These are phyloP conservation scores for Thielaviopsis populi DNA, from an alignment of 2,329 filamentous ascomycete species.

Conservation along the genomic window DNA sequence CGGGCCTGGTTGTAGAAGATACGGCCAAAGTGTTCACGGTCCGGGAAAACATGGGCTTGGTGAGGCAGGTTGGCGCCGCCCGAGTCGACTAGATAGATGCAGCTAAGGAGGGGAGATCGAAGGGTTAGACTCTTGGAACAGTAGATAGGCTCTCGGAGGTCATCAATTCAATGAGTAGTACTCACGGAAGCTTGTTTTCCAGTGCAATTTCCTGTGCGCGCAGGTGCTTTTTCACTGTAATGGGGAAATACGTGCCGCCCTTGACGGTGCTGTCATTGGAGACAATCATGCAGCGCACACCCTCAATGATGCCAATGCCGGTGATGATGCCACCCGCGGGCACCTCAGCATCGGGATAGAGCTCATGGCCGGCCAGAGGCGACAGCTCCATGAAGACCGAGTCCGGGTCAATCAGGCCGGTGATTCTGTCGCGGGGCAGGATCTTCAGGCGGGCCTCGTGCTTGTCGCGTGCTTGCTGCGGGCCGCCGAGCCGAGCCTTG, in stretches of 20 bases:
- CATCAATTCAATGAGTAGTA: slow-evolving; percentile 10
- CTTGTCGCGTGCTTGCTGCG: slow-evolving; percentile 71
- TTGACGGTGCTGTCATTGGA: slow-evolving; percentile 97
- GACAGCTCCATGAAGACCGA: slow-evolving; percentile 89
- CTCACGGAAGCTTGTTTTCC: slow-evolving; percentile 62
- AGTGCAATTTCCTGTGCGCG: slow-evolving; percentile 80
- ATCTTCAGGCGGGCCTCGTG: slow-evolving; percentile 83
- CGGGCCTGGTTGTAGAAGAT: slow-evolving; percentile 97
- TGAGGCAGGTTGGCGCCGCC: slow-evolving; percentile 90
- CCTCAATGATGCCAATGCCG: slow-evolving; percentile 77
- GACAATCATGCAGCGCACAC: slow-evolving; percentile 82
- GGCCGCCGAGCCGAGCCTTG: slow-evolving; percentile 59
- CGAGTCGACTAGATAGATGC: slow-evolving; percentile 92
- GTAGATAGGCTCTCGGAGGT: no score
- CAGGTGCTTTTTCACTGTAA: slow-evolving; percentile 95
- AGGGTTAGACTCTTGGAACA: slow-evolving; percentile 3
- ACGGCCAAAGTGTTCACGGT: slow-evolving; percentile 85
- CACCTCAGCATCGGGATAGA: slow-evolving; percentile 78
- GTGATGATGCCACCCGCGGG: slow-evolving; percentile 86
- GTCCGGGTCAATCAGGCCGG: slow-evolving; percentile 74
- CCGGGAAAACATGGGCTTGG: slow-evolving; percentile 90
- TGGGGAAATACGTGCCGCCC: slow-evolving; percentile 90
- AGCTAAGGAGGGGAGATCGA: slow-evolving; percentile 37
- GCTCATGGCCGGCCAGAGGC: slow-evolving; percentile 69
- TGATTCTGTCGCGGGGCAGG: slow-evolving; percentile 79